phyloP scores from a whole-genome alignment of 371 early-diverging fungal genomes.

The Syncephalis plumigaleata region DNA sequence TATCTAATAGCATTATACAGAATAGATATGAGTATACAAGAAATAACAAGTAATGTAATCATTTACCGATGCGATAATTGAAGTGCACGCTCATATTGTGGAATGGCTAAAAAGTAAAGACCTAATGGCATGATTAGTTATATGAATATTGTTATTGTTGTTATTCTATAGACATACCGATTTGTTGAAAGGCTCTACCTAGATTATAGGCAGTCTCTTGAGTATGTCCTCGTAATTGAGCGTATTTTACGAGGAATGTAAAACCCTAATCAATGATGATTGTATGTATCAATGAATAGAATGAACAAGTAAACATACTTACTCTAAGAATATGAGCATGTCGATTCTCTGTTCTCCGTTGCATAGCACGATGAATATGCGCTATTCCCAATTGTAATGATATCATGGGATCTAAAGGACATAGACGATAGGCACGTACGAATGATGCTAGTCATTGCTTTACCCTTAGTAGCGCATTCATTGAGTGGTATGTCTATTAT shows the following conservation, averaged over 20 bases:
- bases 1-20: background rate
- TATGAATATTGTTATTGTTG: slow-evolving; percentile 3
- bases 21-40: background rate
- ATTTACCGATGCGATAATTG: slow-evolving; percentile 19
- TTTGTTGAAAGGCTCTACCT: slow-evolving; percentile 68
- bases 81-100: slow-evolving; percentile 63
- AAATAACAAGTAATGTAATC: background rate
- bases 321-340: slow-evolving; percentile 46
- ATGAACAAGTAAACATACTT: background rate
- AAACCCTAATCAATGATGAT: slow-evolving; percentile 31
- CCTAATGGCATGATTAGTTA: slow-evolving; percentile 15
- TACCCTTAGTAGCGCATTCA: too few relatives aligned
- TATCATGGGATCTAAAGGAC: slow-evolving; percentile 42
- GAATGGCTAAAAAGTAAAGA: slow-evolving; percentile 55
- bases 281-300: background rate
- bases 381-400: slow-evolving; percentile 40
- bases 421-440: slow-evolving; percentile 30
- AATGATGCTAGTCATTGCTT: too few relatives aligned
- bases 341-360: slow-evolving; percentile 44
- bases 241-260: slow-evolving; percentile 48
- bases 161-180: too few relatives aligned
- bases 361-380: slow-evolving; percentile 41
- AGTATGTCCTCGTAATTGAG: slow-evolving; percentile 20
- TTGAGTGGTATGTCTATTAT: too few relatives aligned
- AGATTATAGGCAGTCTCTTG: slow-evolving; percentile 77